Conservation (phyloP, 768 basidiomycete species). For the Pholiota conissans region DNA sequence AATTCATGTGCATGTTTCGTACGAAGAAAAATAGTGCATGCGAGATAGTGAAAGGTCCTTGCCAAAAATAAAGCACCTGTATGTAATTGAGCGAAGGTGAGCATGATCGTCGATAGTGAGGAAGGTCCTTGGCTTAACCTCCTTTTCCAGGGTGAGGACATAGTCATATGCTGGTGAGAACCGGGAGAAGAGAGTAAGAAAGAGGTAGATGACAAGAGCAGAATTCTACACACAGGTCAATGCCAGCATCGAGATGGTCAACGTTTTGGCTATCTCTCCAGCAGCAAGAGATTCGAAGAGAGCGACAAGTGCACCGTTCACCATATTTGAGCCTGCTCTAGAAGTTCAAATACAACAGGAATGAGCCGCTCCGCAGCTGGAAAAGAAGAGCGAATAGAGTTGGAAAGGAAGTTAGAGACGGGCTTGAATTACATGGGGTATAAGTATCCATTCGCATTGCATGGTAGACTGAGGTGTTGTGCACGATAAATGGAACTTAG, state of each 20-base stretch:
- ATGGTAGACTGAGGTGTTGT: too few species aligned
- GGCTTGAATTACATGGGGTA: too few species aligned
- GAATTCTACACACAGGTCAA: background rate
- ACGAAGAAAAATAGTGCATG: conserved; percentile 38
- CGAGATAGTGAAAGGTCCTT: conserved; percentile 33
- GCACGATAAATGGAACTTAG: too few species aligned
- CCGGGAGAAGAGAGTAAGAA: too few species aligned
- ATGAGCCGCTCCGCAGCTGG: background rate
- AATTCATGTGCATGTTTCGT: too few species aligned
- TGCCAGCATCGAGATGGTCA: background rate
- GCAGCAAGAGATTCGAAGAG: background rate
- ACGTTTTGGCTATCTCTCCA: background rate
- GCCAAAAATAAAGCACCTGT: conserved; percentile 35
- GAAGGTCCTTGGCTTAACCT: background rate
- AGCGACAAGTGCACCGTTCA: background rate
- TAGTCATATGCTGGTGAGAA: background rate
- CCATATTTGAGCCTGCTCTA: background rate
- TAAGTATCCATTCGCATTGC: too few species aligned
- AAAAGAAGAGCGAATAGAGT: background rate
- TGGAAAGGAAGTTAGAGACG: too few species aligned
- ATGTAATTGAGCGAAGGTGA: background rate
- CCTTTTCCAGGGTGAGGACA: background rate
- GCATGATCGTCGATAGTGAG: too few species aligned
- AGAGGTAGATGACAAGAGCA: too few species aligned
- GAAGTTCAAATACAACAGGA: background rate